Evolutionary conservation across 108 stramenopile species (phyloP), one percentile per base, ranked within the genome.

Genomic region (Cyclostephanos tholiformis): DNA sequence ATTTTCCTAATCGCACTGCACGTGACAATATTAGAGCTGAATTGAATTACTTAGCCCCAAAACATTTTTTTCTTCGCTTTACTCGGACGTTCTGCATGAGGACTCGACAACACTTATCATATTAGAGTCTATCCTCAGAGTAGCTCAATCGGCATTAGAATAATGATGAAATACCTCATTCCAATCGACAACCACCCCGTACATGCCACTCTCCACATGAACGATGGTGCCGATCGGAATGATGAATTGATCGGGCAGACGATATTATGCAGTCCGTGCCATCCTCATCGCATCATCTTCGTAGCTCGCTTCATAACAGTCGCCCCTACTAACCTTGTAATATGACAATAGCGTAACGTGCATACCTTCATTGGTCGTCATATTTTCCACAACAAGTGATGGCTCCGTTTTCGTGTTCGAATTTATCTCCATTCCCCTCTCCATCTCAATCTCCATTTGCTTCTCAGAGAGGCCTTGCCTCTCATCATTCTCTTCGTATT

Each of bases 161-260:
- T 29, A n/a, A 16, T 49, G 48, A 23, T 65, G 41, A 27, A 65
- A 14, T 5, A 4, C 2, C 36, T 65, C 63, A 26, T 35, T 39
- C 63, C 63, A 65, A 49, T 44, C 63, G 10, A 39, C 63, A 27
- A 65, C 32, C 23, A 39, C 41, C 4, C 63, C 63, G 32, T 44
- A 65, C 9, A 16, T n/a, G 46, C 63, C 63, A n/a, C 19, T 13
- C 25, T 48, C 38, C 63, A 65, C 13, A 2, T 39, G 32, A 27
- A 65, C 63, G 12, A 65, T 39, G 16, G 63, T 65, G 13, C 63
- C 63, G 20, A 26, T 65, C 2, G 63, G 63, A 19, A 65, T 65
- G 14, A 65, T 65, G 48, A 65, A 65, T 49, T 65, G 63, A 1
- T 65, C 63, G 5, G 63, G 17, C n/a, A 23, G 25, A 44, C 44